Evolutionary conservation across 495 filamentous ascomycete species (phyloP).

Genomic region (Immersiella caudata): DNA sequence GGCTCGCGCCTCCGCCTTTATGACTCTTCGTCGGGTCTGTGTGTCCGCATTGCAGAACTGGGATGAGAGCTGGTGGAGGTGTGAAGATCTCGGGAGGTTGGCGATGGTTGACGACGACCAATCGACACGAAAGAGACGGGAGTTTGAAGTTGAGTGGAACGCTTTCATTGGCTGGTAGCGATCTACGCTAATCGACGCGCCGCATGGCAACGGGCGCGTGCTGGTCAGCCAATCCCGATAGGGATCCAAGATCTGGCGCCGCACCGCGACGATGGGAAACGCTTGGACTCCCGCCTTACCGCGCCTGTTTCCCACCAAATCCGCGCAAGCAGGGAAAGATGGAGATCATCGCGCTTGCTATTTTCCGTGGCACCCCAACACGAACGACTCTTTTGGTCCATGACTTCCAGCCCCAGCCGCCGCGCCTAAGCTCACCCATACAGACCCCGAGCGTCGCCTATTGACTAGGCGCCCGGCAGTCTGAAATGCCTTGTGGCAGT

Average conservation of each 20-base stretch:
- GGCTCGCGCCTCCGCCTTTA: conserved; percentile 7
- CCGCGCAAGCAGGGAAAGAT: conserved; percentile 10
- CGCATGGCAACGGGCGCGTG: conserved; percentile 27
- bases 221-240: conserved; percentile 19
- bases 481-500: not conserved
- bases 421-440: not conserved
- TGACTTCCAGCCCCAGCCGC: not conserved
- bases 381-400: not conserved
- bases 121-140: conserved; percentile 24
- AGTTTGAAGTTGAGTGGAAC: conserved; percentile 9
- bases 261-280: conserved; percentile 5
- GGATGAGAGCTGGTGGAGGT: not conserved
- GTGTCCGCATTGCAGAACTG: conserved; percentile 11
- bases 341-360: conserved; percentile 1
- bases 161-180: conserved; percentile 5
- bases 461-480: not conserved
- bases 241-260: conserved; percentile 11
- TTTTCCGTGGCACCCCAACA: not conserved
- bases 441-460: not conserved
- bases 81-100: not conserved
- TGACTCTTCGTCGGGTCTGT: conserved; percentile 20
- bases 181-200: conserved; percentile 26
- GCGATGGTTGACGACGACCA: conserved; percentile 11
- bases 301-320: not conserved
- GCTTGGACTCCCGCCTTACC: not conserved